Percentiles rank a stretch among this genome's conserved stretches.
Evolutionary conservation across 495 filamentous ascomycete species (phyloP).

Genomic region (Aspergillus ostianus): DNA sequence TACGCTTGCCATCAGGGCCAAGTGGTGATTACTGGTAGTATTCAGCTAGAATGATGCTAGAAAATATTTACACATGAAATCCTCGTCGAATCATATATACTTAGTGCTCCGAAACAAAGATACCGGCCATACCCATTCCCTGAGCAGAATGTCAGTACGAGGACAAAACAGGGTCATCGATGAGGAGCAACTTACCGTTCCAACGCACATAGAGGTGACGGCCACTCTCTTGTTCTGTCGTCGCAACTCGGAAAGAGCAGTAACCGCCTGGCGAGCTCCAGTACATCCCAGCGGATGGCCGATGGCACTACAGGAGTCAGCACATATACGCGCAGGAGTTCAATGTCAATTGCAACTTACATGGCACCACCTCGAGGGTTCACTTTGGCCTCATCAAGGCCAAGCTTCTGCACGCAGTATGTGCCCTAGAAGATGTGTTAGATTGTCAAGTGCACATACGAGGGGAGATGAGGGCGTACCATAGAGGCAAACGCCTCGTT

Average conservation of each 20-base stretch:
- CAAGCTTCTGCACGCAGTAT: slow-evolving; percentile 78
- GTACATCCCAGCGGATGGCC: slow-evolving; percentile 82
- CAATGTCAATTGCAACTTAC: slow-evolving; percentile 39
- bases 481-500: slow-evolving; percentile 98
- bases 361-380: slow-evolving; percentile 84
- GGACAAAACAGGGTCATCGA: neutral
- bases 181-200: slow-evolving; percentile 52
- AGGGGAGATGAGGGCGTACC: slow-evolving; percentile 46
- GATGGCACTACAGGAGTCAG: slow-evolving; percentile 50
- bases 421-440: slow-evolving; percentile 50
- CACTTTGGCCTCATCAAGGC: slow-evolving; percentile 78
- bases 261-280: slow-evolving; percentile 77
- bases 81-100: neutral
- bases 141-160: slow-evolving; percentile 13
- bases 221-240: slow-evolving; percentile 75
- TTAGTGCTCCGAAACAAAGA: slow-evolving; percentile 54
- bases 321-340: slow-evolving; percentile 6
- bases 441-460: neutral
- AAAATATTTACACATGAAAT: neutral
- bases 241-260: slow-evolving; percentile 76
- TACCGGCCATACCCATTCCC: slow-evolving; percentile 57
- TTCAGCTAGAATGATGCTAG: neutral
- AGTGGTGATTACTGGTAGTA: neutral
- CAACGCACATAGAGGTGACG: slow-evolving; percentile 84
- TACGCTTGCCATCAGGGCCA: neutral